phyloP scores from a whole-genome alignment of 805 yeast genomes.

The Monosporozyma unispora region DNA sequence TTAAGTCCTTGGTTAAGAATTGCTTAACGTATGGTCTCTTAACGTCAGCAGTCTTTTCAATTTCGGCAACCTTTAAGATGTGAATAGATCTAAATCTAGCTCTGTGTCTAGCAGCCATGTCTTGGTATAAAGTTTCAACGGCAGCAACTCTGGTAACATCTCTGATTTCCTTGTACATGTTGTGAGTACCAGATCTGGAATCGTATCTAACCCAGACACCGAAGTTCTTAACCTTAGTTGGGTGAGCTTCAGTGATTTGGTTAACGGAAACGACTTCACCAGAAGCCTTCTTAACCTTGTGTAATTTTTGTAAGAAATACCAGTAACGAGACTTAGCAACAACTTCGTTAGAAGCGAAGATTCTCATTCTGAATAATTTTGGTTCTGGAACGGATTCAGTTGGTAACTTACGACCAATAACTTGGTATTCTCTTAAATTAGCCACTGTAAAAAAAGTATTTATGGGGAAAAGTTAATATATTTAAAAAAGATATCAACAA shows the following conservation, averaged over 20 bases:
- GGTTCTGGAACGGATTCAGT: constrained; percentile 99
- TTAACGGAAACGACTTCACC: constrained; percentile 97
- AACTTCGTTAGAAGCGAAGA: constrained; percentile 97
- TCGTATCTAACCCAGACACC: constrained; percentile 99
- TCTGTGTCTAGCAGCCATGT: constrained; percentile 99
- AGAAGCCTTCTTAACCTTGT: constrained; percentile 99
- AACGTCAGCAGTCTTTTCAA: constrained; percentile 94
- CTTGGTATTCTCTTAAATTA: constrained; percentile 98
- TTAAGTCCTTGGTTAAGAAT: constrained; percentile 88
- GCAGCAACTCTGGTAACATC: constrained; percentile 99
- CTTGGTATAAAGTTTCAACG: constrained; percentile 97
- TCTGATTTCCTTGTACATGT: constrained; percentile 99
- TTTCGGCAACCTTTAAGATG: constrained; percentile 98
- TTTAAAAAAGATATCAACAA: background rate
- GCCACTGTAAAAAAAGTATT: constrained; percentile 47
- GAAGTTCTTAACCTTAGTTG: constrained; percentile 99
- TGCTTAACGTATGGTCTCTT: constrained; percentile 99
- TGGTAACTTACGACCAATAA: constrained; percentile 99
- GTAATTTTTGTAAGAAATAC: constrained; percentile 98
- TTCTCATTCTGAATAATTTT: constrained; percentile 99
- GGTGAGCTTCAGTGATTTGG: constrained; percentile 87
- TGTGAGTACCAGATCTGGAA: constrained; percentile 99
- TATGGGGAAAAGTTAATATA: constrained; percentile 3
- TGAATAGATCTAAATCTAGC: constrained; percentile 99
- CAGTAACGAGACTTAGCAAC: constrained; percentile 99